Evolutionary conservation across 2,329 filamentous ascomycete species (phyloP).

Genomic region (Penicillium nordicum): DNA sequence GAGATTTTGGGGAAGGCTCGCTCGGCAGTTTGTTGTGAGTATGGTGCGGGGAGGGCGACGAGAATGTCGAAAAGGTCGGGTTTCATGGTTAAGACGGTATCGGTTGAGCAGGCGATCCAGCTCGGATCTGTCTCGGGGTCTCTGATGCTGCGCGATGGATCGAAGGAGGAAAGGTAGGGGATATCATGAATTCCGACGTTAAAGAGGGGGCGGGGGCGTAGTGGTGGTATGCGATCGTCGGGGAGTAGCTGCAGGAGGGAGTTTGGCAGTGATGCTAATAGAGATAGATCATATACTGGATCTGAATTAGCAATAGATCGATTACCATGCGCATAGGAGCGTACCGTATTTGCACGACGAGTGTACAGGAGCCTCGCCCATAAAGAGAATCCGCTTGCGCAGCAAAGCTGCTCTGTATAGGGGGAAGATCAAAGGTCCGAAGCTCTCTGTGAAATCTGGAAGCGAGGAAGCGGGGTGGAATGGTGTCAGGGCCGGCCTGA

Average conservation of each 20-base stretch:
- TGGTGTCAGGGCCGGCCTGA: constrained; percentile 61
- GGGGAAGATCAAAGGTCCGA: constrained; percentile 89
- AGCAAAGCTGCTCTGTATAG: constrained; percentile 82
- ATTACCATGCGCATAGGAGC: constrained; percentile 9
- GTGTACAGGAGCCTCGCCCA: constrained; percentile 81
- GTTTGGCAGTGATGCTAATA: constrained; percentile 82
- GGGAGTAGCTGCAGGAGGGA: constrained; percentile 69
- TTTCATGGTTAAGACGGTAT: constrained; percentile 87
- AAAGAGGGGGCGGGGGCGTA: constrained; percentile 76
- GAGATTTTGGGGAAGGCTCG: constrained; percentile 75
- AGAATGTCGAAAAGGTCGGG: constrained; percentile 83
- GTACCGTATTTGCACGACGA: constrained; percentile 84
- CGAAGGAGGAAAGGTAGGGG: constrained; percentile 68
- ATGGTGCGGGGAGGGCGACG: constrained; percentile 70
- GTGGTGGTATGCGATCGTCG: constrained; percentile 57
- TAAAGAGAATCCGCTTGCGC: constrained; percentile 82
- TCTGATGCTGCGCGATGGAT: constrained; percentile 38
- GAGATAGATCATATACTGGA: constrained; percentile 87
- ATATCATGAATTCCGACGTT: constrained; percentile 93
- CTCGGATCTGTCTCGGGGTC: constrained; percentile 49
- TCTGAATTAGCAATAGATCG: constrained; percentile 20
- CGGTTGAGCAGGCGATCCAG: constrained; percentile 94
- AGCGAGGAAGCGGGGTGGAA: constrained; percentile 87
- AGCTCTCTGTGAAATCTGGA: constrained; percentile 70
- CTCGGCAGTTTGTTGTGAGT: constrained; percentile 56